Evolutionary conservation across 176 grass and related monocot species (phyloP), one percentile per base, ranked within the genome.

Genomic region (Oropetium thomaeum): DNA sequence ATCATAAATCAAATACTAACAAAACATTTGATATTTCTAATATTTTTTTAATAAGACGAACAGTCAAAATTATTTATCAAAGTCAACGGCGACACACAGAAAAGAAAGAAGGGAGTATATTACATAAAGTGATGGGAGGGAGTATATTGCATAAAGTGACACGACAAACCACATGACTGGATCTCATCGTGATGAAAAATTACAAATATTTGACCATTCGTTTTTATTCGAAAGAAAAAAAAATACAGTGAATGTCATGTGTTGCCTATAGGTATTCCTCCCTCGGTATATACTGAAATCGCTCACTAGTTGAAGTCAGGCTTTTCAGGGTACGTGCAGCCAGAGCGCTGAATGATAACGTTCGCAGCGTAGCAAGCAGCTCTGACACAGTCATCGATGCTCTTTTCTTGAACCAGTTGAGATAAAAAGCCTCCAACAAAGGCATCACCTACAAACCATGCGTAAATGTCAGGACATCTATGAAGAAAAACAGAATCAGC

Each of bases 391-490:
- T 94, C 82, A 9, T 83, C 88, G 6, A 94, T 83, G 75, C 82
- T 81, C 74, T 84, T 90, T 35, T 90, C 88, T 58, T 83, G 69
- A 53, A 94, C 88, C 74, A 90, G 41, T 48, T 86, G 87, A 60
- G 88, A 94, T 22, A 94, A 69, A 53, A 94, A 94, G 55, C 88
- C 91, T 57, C 92, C 92, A 47, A 94, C 92, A 53, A 94, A 94
- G 62, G 92, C 88, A 62, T 94, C 92, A 38, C 92, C 92, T 94
- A 66, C 27, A 79, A 16, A 58, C 12, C 55, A 69, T 17, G 42
- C 8, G 23, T 6, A 31, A 17, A 20, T 62, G 10, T 74, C 59
- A 65, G 25, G 13, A 32, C 6, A 51, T 25, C 51, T 37, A 71
- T 5, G 1, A 34, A 13, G 5, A 0, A 10, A 19, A 62, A 54